A percentile compares a stretch with the other conserved stretches of the same genome.
These are phyloP conservation scores for Coprinopsis strossmayeri DNA, from an alignment of 768 basidiomycete genomes.

Conservation along the genomic window DNA sequence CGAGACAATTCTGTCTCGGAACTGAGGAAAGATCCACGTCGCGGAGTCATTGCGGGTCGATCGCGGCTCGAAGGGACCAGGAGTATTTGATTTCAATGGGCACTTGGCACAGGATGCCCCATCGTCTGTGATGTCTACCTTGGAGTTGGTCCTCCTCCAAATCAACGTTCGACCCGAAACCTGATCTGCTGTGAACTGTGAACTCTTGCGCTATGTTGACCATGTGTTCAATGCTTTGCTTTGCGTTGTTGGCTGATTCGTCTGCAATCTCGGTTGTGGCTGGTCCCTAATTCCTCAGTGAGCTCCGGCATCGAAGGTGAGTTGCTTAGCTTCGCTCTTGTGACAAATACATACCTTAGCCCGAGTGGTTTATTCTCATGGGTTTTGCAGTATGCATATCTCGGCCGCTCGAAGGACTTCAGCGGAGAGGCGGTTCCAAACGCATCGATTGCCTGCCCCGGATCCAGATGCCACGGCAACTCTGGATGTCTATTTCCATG, in stretches of 20 bases:
- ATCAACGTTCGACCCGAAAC: no score
- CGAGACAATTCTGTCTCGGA: no score
- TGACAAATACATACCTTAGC: background rate
- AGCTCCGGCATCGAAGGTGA: conserved; percentile 2
- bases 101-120: no score
- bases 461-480: conserved; percentile 22
- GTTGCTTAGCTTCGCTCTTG: no score
- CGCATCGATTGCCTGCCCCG: conserved; percentile 23
- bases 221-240: conserved; percentile 4
- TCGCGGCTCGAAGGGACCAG: no score
- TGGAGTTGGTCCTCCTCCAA: conserved; percentile 3
- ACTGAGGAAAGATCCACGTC: no score
- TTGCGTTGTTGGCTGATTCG: background rate
- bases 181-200: background rate
- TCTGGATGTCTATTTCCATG: conserved; percentile 38
- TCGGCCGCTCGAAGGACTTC: conserved; percentile 23
- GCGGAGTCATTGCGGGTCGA: no score
- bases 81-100: no score
- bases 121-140: conserved; percentile 2
- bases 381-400: conserved; percentile 33
- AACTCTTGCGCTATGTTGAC: background rate
- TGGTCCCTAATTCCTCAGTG: background rate
- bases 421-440: conserved; percentile 32
- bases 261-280: background rate
- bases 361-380: no score